phyloP scores from a whole-genome alignment of 2,329 filamentous ascomycete genomes.

The Mollisiaceae sp. region DNA sequence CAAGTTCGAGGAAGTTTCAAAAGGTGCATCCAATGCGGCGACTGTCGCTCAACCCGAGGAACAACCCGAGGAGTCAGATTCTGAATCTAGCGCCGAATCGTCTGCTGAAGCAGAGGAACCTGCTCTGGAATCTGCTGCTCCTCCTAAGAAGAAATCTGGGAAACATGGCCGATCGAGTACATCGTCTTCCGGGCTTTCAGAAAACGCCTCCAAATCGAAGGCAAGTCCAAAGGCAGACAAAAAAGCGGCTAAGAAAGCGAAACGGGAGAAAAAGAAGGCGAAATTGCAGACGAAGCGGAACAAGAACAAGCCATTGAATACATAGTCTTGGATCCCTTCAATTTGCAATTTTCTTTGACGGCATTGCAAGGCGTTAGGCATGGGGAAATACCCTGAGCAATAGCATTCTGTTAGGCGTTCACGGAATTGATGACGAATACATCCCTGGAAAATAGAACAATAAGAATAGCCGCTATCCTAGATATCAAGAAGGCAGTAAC shows the following conservation, averaged over 20 bases:
- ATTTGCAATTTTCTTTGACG: not conserved
- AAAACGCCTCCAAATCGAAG: conserved; percentile 17
- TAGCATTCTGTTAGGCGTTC: conserved; percentile 10
- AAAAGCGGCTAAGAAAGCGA: conserved; percentile 16
- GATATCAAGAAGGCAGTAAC: not conserved
- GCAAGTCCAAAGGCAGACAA: conserved; percentile 21
- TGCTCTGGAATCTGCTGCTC: not conserved
- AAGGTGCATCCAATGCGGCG: conserved; percentile 40
- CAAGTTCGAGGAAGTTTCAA: conserved; percentile 51
- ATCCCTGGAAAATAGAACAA: not conserved
- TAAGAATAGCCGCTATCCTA: not conserved
- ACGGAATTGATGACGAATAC: not conserved
- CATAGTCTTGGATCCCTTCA: not conserved
- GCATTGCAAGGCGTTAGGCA: conserved; percentile 5
- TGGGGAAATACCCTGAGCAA: conserved; percentile 6
- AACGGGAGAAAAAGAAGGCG: conserved; percentile 15
- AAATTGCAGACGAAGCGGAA: conserved; percentile 15
- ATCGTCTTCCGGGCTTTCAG: not conserved
- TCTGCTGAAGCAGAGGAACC: conserved; percentile 16
- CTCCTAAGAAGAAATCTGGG: conserved; percentile 41
- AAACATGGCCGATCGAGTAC: conserved; percentile 3
- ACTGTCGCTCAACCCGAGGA: conserved; percentile 20
- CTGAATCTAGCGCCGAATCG: conserved; percentile 28
- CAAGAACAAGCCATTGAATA: not conserved
- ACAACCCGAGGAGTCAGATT: conserved; percentile 29